Evolutionary conservation across 139 green algal species (phyloP), one percentile per base, ranked within the genome.

Genomic region (Trebouxia sp.): DNA sequence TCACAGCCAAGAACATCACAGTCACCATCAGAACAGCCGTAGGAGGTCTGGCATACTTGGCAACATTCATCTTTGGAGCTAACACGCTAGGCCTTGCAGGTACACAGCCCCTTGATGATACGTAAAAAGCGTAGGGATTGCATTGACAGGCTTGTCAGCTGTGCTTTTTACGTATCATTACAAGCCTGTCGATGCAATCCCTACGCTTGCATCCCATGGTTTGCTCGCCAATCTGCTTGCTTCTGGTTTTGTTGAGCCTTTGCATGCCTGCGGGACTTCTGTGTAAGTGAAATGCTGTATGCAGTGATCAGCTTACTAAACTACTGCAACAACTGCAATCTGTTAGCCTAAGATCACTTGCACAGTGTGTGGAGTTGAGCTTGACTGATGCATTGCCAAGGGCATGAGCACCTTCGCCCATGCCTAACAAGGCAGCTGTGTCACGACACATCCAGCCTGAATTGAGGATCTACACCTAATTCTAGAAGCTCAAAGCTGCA

Each of bases 11-110:
- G 56, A 91, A 92, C 80, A 85, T 92, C 37, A 83, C 84, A 11
- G 65, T 89, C 41, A 78, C 89, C 45, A 58, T 92, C n/a, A 80
- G 85, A 12, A 90, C 88, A 8, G 78, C 87, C 24, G 78, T 77
- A 0, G 76, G 80, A 30, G 86, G 86, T 0, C 77, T 91, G 45
- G 77, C 83, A 14, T 92, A 92, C 84, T 84, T 92, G 35, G 41
- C 75, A 48, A 91, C 87, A n/a, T 91, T 91, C 77, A 87, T 92
- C 78, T 89, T 89, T 56, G 88, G 82, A 8, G 88, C 86, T 37
- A 92, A 92, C 56, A 56, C 86, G 28, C 50, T 89, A 47, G 88
- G 88, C 1, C 80, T 92, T 39, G 32, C 74, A 35, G 86, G 83
- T 89, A 47, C 4, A 5, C 4, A 5, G 50, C 22, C 50, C 4